Evolutionary conservation across 768 basidiomycete genomes (phyloP).

Genomic region (Lactifluus volemus): DNA sequence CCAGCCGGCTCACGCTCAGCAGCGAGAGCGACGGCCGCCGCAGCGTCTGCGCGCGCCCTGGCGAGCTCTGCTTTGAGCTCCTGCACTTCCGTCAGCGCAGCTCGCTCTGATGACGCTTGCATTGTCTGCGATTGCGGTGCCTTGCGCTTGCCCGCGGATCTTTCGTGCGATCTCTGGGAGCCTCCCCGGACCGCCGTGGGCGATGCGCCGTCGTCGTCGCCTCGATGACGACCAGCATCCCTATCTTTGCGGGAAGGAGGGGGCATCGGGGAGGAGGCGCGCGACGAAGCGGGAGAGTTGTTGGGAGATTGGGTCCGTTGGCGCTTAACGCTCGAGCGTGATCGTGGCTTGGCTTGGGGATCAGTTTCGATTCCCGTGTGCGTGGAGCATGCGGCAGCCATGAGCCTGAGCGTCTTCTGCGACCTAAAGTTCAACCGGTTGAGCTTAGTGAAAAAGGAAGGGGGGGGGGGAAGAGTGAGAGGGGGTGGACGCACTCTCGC

Average conservation of each 20-base stretch:
- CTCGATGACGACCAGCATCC: neutral
- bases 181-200: neutral
- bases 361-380: neutral
- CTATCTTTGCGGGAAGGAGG: neutral
- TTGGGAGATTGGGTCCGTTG: neutral
- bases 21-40: slow-evolving; percentile 1
- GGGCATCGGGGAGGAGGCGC: neutral
- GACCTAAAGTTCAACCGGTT: neutral
- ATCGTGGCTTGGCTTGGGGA: neutral
- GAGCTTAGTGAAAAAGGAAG: too few species aligned
- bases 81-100: neutral
- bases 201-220: neutral
- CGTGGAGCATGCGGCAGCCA: neutral
- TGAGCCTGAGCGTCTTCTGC: slow-evolving; percentile 1
- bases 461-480: too few species aligned
- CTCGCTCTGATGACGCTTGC: neutral
- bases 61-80: slow-evolving; percentile 7
- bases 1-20: slow-evolving; percentile 3
- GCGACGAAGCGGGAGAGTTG: neutral
- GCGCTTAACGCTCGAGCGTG: slow-evolving; percentile 1
- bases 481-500: neutral
- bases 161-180: neutral
- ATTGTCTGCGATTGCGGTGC: neutral
- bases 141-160: neutral
- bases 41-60: slow-evolving; percentile 1